These are phyloP conservation scores for Boletus pseudo-olivaceus DNA, from an alignment of 768 basidiomycete species.

Conservation along the genomic window DNA sequence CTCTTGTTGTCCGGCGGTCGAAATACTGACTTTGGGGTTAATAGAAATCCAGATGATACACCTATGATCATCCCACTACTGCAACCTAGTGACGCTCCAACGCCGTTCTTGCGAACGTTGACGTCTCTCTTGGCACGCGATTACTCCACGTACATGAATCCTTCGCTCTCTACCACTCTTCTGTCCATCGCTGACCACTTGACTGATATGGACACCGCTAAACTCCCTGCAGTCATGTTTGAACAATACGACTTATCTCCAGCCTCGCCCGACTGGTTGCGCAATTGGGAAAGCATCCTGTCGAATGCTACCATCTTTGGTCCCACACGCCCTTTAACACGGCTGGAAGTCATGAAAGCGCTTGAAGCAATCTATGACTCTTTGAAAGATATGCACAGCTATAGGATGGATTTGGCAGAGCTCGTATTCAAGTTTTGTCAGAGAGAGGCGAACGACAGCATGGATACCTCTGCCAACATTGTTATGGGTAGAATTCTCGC, in stretches of 20 bases:
- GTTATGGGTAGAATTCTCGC: constrained; percentile 59
- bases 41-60: constrained; percentile 44
- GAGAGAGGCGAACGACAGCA: constrained; percentile 26
- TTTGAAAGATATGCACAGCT: constrained; percentile 65
- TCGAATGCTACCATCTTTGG: constrained; percentile 45
- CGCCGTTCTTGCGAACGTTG: constrained; percentile 57
- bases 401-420: constrained; percentile 52
- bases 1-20: not conserved
- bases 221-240: constrained; percentile 58
- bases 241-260: constrained; percentile 69
- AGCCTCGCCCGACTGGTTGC: constrained; percentile 67
- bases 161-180: constrained; percentile 60
- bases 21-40: constrained; percentile 11
- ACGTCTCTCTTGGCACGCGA: constrained; percentile 63
- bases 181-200: constrained; percentile 67
- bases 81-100: constrained; percentile 53
- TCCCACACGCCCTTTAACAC: constrained; percentile 46
- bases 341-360: constrained; percentile 52
- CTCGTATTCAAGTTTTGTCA: constrained; percentile 54
- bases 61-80: constrained; percentile 50
- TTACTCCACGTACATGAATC: constrained; percentile 53
- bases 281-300: constrained; percentile 60
- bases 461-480: constrained; percentile 29
- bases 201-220: constrained; percentile 62
- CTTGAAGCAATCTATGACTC: constrained; percentile 59